Evolutionary conservation across 352 stramenopile genomes (phyloP).

Genomic region (Phytopythium montanum): DNA sequence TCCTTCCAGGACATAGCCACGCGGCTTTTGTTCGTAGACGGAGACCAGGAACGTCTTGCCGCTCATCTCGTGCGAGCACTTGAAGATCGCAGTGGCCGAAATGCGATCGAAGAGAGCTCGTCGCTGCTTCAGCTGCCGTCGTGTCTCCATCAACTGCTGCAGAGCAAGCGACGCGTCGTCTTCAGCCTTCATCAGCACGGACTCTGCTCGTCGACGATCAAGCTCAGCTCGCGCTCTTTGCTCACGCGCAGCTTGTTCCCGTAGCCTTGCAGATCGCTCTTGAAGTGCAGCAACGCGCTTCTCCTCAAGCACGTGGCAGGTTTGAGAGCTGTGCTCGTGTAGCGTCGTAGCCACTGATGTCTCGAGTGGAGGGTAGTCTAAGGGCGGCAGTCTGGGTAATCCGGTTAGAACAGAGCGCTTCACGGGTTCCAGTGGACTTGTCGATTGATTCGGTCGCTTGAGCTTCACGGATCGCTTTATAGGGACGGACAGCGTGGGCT

Average conservation of each 20-base stretch:
- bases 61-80: constrained; percentile 34
- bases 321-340: neutral
- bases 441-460: neutral
- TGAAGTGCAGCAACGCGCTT: constrained; percentile 21
- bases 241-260: constrained; percentile 11
- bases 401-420: neutral
- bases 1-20: constrained; percentile 43
- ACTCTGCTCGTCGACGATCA: constrained; percentile 37
- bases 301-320: constrained; percentile 7
- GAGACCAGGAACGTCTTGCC: constrained; percentile 41
- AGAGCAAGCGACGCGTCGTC: constrained; percentile 22
- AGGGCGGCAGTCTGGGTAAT: neutral
- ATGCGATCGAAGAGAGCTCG: constrained; percentile 19
- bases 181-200: constrained; percentile 45
- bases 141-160: constrained; percentile 19
- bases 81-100: constrained; percentile 26
- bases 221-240: constrained; percentile 15
- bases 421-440: neutral
- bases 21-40: constrained; percentile 33
- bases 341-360: neutral
- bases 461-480: neutral
- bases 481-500: neutral
- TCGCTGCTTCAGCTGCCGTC: constrained; percentile 7
- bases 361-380: neutral
- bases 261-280: constrained; percentile 2